Percentiles rank a stretch among this genome's conserved stretches.
These are phyloP conservation scores for Boletus rubescentipes DNA, from an alignment of 768 basidiomycete genomes.

Conservation along the genomic window DNA sequence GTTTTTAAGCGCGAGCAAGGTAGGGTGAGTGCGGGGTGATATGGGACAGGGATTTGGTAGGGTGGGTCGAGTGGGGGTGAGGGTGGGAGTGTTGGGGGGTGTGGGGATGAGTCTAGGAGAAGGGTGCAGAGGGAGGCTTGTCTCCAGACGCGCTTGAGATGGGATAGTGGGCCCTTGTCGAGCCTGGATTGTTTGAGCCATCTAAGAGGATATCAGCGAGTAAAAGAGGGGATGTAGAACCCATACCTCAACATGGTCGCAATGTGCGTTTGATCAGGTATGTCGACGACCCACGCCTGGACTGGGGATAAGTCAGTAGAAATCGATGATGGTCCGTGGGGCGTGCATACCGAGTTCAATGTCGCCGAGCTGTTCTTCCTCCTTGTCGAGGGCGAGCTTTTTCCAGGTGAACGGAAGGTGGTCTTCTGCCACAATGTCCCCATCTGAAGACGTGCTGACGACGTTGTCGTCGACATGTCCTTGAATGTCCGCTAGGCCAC, in stretches of 20 bases:
- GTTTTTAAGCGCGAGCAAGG: conserved; percentile 65
- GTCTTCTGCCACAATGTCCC: conserved; percentile 47
- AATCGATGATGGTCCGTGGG: background rate
- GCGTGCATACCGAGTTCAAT: conserved; percentile 38
- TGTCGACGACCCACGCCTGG: conserved; percentile 75
- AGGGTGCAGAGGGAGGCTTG: conserved; percentile 46
- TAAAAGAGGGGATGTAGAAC: background rate
- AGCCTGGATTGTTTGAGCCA: conserved; percentile 67
- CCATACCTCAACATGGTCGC: conserved; percentile 62
- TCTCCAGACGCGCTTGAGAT: conserved; percentile 77
- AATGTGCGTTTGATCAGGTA: conserved; percentile 59
- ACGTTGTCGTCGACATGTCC: background rate
- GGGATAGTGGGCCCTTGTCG: conserved; percentile 60
- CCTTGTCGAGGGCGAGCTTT: conserved; percentile 53
- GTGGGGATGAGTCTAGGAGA: conserved; percentile 46
- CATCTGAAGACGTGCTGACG: background rate
- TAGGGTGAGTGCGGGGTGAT: conserved; percentile 63
- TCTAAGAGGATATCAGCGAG: conserved; percentile 34
- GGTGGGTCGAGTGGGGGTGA: conserved; percentile 49
- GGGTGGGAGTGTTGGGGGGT: conserved; percentile 50
- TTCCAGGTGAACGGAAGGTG: conserved; percentile 66
- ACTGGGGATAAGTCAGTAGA: conserved; percentile 40
- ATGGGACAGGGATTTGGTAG: conserved; percentile 62
- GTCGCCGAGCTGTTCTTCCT: conserved; percentile 59
- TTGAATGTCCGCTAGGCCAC: conserved; percentile 6